Base-by-base conservation (phyloP, 306 rosid species). In the Medicago ruthenica region DNA sequence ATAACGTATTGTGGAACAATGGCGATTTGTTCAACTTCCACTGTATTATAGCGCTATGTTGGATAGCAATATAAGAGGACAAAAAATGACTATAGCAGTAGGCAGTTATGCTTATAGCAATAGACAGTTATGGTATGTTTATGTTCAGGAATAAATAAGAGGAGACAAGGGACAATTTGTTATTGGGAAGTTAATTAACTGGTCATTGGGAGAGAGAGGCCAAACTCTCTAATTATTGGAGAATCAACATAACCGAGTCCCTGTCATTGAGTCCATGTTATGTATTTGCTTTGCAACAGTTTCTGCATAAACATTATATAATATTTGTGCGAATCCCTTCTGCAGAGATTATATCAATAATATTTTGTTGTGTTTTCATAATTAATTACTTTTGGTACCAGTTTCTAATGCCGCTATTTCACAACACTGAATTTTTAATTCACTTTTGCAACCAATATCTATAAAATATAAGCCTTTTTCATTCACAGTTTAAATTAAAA, bases 401-500 rank as follows among this genome's bases (percentile, higher is more conserved):
- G 53, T 47, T n/a, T 48, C 6, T 48, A 48, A 48, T 2, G 3
- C 54, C 18, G 6, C 54, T 48, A 48, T 48, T 48, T 48, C 1
- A 48, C 9, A 48, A n/a, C 55, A 48, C 20, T 48, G 55, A 48
- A 48, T 15, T 24, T 67, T 64, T 50, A 18, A 36, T 79, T 70
- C 40, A 37, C 61, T 65, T 53, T 67, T 68, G 76, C 34, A 67
- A 61, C 45, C 67, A 60, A 74, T 21, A 57, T 62, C 39, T 20
- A 14, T 45, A 55, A 60, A 53, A 14, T 55, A 31, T 15, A 47
- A 41, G 75, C 16, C 24, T 39, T 27, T 27, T 27, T 27, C 31
- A 27, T 27, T 41, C 24, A 67, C 69, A 22, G 11, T 48, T 44
- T 13, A 55, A 16, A 9, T 41, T 27, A 22, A 83, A 20, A 18